A percentile compares a stretch with the other conserved stretches of the same genome.
Evolutionary conservation across 164 flowering plant species (phyloP).

Genomic region (Buxus sempervirens): DNA sequence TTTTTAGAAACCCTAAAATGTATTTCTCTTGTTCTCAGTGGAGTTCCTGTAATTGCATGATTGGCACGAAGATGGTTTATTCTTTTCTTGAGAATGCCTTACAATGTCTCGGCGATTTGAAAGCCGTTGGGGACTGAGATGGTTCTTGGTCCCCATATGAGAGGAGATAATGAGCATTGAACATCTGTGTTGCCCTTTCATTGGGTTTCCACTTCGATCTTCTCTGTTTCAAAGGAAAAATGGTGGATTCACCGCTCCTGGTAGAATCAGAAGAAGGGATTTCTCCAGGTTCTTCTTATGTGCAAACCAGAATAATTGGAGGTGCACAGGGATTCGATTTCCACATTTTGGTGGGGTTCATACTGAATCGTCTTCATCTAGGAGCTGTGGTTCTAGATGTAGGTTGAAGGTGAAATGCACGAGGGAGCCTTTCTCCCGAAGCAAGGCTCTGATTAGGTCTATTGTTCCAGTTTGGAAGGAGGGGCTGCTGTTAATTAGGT

Average conservation of each 20-base stretch:
- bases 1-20: too few species aligned
- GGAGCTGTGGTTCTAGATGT: conserved; percentile 32
- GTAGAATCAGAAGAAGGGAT: conserved; percentile 20
- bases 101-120: conserved; percentile 18
- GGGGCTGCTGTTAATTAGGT: conserved; percentile 69
- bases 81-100: conserved; percentile 12
- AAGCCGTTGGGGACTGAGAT: conserved; percentile 59
- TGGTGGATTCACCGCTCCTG: conserved; percentile 17
- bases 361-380: conserved; percentile 33
- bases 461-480: conserved; percentile 73
- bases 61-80: background rate
- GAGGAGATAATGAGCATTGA: conserved; percentile 47
- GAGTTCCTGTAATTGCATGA: too few species aligned
- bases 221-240: conserved; percentile 25
- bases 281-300: conserved; percentile 27
- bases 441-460: conserved; percentile 54
- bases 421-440: conserved; percentile 46
- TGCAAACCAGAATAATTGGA: conserved; percentile 38
- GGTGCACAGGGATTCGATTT: conserved; percentile 34
- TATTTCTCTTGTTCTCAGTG: too few species aligned
- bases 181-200: conserved; percentile 38
- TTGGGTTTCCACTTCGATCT: conserved; percentile 42
- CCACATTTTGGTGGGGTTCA: conserved; percentile 54
- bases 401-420: conserved; percentile 48
- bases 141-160: conserved; percentile 67